These are phyloP conservation scores for Bruguiera gymnorhiza DNA, from an alignment of 345 rosid genomes.

Conservation along the genomic window DNA sequence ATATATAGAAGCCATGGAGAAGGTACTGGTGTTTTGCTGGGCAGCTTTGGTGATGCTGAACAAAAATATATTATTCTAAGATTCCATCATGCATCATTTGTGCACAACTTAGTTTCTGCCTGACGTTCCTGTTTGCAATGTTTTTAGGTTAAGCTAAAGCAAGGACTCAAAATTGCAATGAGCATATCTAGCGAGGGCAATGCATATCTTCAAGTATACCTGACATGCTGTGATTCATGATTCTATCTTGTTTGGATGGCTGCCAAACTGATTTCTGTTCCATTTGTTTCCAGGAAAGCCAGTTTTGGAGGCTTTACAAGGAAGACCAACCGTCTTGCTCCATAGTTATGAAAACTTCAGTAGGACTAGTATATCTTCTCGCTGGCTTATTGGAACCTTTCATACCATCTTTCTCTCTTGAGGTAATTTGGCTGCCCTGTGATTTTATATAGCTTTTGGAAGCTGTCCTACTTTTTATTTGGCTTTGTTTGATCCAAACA, in stretches of 20 bases:
- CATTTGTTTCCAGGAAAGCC: constrained; percentile 50
- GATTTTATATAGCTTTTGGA: background rate
- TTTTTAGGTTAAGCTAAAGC: constrained; percentile 83
- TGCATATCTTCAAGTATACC: constrained; percentile 69
- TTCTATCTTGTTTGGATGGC: constrained; percentile 13
- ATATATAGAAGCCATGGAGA: constrained; percentile 88
- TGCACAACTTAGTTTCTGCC: background rate
- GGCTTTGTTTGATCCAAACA: background rate
- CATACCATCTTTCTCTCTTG: constrained; percentile 90
- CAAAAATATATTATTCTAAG: too few species aligned
- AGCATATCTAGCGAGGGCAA: constrained; percentile 87
- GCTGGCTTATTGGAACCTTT: constrained; percentile 90
- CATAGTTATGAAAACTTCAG: constrained; percentile 74
- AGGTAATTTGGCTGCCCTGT: constrained; percentile 45
- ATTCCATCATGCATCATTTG: background rate
- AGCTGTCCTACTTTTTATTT: background rate
- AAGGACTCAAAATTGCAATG: constrained; percentile 85
- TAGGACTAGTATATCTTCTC: constrained; percentile 77
- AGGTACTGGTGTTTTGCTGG: constrained; percentile 39
- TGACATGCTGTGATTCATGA: background rate
- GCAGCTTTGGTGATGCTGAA: background rate
- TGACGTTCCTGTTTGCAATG: background rate
- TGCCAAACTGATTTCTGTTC: constrained; percentile 1
- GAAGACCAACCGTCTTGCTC: constrained; percentile 70
- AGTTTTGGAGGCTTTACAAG: constrained; percentile 89